Conservation (phyloP, 1,284 basidiomycete species). For the Ceratobasidium sp. region DNA sequence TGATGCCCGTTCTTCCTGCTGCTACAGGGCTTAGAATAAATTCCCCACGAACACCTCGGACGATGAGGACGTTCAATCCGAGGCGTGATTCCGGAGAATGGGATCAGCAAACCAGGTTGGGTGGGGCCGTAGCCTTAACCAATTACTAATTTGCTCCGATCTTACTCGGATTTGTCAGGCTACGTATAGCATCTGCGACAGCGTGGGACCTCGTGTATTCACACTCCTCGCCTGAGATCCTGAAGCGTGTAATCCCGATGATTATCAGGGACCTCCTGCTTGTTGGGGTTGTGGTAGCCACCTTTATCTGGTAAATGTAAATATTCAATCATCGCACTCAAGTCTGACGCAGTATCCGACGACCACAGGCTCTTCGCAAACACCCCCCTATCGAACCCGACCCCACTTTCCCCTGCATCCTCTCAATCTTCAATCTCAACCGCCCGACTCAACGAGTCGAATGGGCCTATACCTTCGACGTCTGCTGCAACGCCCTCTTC, state of each 20-base stretch:
- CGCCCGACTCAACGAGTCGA: constrained; percentile 64
- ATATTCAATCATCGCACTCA: neutral
- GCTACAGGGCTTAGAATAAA: neutral
- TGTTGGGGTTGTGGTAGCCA: constrained; percentile 75
- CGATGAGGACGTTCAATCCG: constrained; percentile 14
- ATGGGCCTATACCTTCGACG: constrained; percentile 79
- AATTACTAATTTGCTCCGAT: neutral
- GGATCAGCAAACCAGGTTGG: constrained; percentile 53
- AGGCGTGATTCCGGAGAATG: neutral
- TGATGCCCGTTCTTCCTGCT: too few species aligned
- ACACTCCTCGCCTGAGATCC: constrained; percentile 64
- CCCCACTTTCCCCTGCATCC: constrained; percentile 71
- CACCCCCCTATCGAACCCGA: constrained; percentile 67
- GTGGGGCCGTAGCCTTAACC: constrained; percentile 57
- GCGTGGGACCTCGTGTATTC: constrained; percentile 87
- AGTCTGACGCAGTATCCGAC: neutral
- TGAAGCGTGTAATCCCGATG: constrained; percentile 79
- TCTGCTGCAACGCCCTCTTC: constrained; percentile 97
- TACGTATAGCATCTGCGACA: constrained; percentile 70
- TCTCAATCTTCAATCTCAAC: constrained; percentile 56
- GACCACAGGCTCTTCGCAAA: constrained; percentile 74
- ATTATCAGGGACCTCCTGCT: constrained; percentile 87
- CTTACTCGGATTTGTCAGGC: constrained; percentile 51
- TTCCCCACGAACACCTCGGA: constrained; percentile 2
- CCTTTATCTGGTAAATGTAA: constrained; percentile 57